Base-by-base conservation (phyloP, 108 stramenopile species). In the Nannochloropsis granulata region DNA sequence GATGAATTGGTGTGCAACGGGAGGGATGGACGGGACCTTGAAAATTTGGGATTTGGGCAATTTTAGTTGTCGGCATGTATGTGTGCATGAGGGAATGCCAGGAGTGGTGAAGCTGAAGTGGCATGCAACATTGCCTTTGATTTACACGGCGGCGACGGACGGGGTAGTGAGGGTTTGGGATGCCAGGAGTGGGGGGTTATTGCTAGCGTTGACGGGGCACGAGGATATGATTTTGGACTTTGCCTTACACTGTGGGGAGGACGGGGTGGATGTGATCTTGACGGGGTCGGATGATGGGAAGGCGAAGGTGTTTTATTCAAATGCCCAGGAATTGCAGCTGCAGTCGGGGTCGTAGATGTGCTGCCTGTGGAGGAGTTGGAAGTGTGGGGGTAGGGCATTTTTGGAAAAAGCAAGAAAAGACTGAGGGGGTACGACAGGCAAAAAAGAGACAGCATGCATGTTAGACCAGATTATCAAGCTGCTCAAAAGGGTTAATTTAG, bases 101-200 rank as follows among this genome's bases (percentile, higher is more conserved):
- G 95, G 94, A 89, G 92, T 85, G 95, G 80, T 86, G 43, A 86
- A 93, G 81, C 85, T 96, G 12, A 81, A 81, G 81, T 98, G 96
- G 95, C 95, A 96, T 84, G 89, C 92, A 12, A 88, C 88, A 19
- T 85, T 91, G 0, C 94, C 96, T 12, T 44, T 83, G 44, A 78
- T 97, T n/a, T 89, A 93, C 82, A 92, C 95, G 24, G 84, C 91
- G 16, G 91, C 92, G 14, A 91, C 93, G 8, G 95, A 94, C 89
- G 94, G 95, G 11, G 87, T 81, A 13, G 85, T 97, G 19, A 90
- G 95, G 16, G 71, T 93, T 23, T 98, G 96, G 95, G 98, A 98
- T 89, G 96, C 93, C 19, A 88, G 96, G 24, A 92, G 86, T 82
- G 98, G 98, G 13, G 89, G 43, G 24, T 83, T 92, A 45, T 42